phyloP scores from a whole-genome alignment of 2,329 filamentous ascomycete species.

The Colletotrichum lentis region DNA sequence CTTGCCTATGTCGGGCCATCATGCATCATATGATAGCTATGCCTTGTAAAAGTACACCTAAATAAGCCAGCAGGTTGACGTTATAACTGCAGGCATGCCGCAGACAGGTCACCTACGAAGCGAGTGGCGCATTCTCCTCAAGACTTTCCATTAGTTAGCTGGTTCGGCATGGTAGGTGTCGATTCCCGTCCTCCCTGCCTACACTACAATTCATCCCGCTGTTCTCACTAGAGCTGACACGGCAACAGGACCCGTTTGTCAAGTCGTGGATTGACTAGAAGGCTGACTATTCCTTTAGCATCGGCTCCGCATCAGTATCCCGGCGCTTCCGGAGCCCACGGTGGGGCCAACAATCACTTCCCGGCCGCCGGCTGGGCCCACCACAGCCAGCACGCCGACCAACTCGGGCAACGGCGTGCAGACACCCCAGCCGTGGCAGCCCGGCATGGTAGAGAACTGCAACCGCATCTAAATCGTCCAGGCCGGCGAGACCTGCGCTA shows the following conservation, averaged over 20 bases:
- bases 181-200: background rate
- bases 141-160: background rate
- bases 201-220: background rate
- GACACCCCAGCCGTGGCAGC: constrained; percentile 37
- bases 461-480: constrained; percentile 39
- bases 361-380: background rate
- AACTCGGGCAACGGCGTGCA: constrained; percentile 32
- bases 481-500: constrained; percentile 13
- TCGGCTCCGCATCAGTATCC: constrained; percentile 7
- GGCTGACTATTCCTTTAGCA: background rate
- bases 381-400: constrained; percentile 28
- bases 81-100: too few relatives aligned
- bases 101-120: too few relatives aligned
- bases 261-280: constrained; percentile 4
- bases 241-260: constrained; percentile 4
- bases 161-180: constrained; percentile 1
- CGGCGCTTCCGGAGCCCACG: background rate
- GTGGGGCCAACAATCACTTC: background rate
- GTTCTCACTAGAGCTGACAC: background rate
- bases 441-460: constrained; percentile 39
- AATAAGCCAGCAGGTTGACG: too few relatives aligned
- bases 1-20: too few relatives aligned
- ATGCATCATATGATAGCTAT: too few relatives aligned
- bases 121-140: background rate
- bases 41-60: too few relatives aligned